Evolutionary conservation across 495 filamentous ascomycete genomes (phyloP).

Genomic region (Penicillium egyptiacum): DNA sequence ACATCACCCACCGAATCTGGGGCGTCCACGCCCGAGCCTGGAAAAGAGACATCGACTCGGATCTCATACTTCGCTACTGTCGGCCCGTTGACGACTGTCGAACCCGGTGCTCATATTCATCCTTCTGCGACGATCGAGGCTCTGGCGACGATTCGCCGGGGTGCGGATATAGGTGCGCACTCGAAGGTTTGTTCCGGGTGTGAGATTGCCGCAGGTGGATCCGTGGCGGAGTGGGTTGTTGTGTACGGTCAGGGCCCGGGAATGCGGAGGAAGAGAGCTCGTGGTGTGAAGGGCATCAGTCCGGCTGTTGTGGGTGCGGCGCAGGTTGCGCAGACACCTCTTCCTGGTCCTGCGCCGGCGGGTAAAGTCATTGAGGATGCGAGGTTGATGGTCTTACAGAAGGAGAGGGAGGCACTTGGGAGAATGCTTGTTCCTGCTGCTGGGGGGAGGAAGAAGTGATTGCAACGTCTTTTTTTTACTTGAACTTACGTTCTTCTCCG

Average conservation of each 20-base stretch:
- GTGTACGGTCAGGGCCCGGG: conserved; percentile 43
- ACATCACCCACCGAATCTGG: neutral
- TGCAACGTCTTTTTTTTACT: neutral
- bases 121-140: conserved; percentile 39
- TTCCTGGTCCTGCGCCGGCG: conserved; percentile 27
- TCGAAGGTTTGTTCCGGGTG: conserved; percentile 43
- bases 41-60: conserved; percentile 24
- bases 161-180: conserved; percentile 41
- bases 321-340: conserved; percentile 23
- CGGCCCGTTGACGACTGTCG: conserved; percentile 33
- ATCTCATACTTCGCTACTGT: conserved; percentile 41
- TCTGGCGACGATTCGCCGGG: conserved; percentile 29
- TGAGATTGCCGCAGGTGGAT: conserved; percentile 28
- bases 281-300: conserved; percentile 23
- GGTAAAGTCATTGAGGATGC: conserved; percentile 47
- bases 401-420: conserved; percentile 44
- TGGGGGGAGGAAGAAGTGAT: conserved; percentile 34
- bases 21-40: neutral
- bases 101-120: conserved; percentile 39
- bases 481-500: neutral
- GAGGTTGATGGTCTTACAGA: conserved; percentile 45
- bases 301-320: conserved; percentile 26
- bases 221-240: conserved; percentile 44
- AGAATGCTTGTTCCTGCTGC: conserved; percentile 39
- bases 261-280: conserved; percentile 34